These are phyloP conservation scores for Botrytis paeoniae DNA, from an alignment of 2,329 filamentous ascomycete species.

Conservation along the genomic window DNA sequence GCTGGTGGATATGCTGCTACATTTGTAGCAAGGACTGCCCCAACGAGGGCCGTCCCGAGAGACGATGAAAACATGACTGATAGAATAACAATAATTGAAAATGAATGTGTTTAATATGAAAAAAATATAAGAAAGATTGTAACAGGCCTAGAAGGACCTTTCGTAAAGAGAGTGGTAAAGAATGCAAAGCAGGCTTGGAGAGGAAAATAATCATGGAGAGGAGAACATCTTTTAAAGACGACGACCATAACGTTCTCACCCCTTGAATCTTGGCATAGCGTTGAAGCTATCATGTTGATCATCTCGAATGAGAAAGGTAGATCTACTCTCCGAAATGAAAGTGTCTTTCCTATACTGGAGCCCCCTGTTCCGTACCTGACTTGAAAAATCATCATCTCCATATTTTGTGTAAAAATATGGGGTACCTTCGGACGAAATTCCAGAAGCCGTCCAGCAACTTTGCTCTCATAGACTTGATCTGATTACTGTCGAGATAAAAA, in stretches of 20 bases:
- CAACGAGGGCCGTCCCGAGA: slow-evolving; percentile 18
- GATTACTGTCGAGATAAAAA: neutral
- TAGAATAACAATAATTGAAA: slow-evolving; percentile 5
- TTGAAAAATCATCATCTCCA: neutral
- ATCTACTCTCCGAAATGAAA: slow-evolving; percentile 17
- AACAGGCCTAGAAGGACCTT: slow-evolving; percentile 17
- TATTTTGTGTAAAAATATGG: slow-evolving; percentile 8
- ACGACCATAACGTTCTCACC: neutral
- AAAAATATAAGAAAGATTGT: slow-evolving; percentile 4
- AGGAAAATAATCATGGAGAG: slow-evolving; percentile 2
- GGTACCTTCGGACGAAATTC: neutral
- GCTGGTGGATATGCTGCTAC: slow-evolving; percentile 13
- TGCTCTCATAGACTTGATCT: slow-evolving; percentile 1
- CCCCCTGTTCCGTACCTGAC: neutral
- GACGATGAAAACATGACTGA: slow-evolving; percentile 16
- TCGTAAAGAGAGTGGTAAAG: slow-evolving; percentile 18
- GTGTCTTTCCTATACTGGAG: slow-evolving; percentile 11
- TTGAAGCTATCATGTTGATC: slow-evolving; percentile 9
- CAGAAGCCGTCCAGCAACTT: neutral
- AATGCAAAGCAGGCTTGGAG: slow-evolving; percentile 12
- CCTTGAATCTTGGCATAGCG: neutral
- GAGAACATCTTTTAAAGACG: slow-evolving; percentile 16
- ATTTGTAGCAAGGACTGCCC: slow-evolving; percentile 17
- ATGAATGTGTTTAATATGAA: slow-evolving; percentile 5
- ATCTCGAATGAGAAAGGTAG: slow-evolving; percentile 3